phyloP scores from a whole-genome alignment of 352 stramenopile species.

The Discostella stelligera region DNA sequence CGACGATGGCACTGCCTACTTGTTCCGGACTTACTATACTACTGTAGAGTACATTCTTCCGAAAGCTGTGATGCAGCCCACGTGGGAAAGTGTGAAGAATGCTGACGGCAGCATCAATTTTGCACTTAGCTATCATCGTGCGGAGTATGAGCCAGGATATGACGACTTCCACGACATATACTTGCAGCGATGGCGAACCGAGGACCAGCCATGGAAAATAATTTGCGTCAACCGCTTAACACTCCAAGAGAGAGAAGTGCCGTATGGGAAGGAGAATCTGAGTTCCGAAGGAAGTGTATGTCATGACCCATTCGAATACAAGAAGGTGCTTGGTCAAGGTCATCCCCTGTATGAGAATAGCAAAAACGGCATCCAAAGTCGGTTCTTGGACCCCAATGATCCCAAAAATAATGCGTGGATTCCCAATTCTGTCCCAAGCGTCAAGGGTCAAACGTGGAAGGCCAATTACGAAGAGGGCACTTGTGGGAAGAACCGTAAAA shows the following conservation, averaged over 20 bases:
- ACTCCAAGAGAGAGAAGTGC: slow-evolving; percentile 53
- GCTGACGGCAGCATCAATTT: slow-evolving; percentile 83
- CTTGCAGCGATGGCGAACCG: slow-evolving; percentile 92
- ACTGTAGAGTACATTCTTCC: slow-evolving; percentile 94
- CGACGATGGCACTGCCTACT: slow-evolving; percentile 77
- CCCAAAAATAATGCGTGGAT: slow-evolving; percentile 88
- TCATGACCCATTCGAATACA: slow-evolving; percentile 62
- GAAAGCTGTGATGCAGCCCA: slow-evolving; percentile 92
- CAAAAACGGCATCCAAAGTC: slow-evolving; percentile 80
- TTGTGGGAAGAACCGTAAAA: slow-evolving; percentile 75
- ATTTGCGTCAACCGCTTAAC: slow-evolving; percentile 83
- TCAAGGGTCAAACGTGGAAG: slow-evolving; percentile 90
- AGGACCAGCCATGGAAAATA: slow-evolving; percentile 91
- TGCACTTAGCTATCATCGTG: slow-evolving; percentile 92
- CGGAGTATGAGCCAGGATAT: slow-evolving; percentile 92
- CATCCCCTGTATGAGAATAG: slow-evolving; percentile 57
- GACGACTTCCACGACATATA: slow-evolving; percentile 97
- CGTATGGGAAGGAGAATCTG: slow-evolving; percentile 52
- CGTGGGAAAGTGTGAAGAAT: slow-evolving; percentile 94
- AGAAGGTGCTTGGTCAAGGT: slow-evolving; percentile 74
- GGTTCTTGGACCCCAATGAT: slow-evolving; percentile 91
- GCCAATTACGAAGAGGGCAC: slow-evolving; percentile 92
- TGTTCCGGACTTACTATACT: slow-evolving; percentile 93
- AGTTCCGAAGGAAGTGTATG: slow-evolving; percentile 63
- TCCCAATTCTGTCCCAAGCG: slow-evolving; percentile 84